phyloP scores from a whole-genome alignment of 2,329 filamentous ascomycete genomes.

The Colletotrichum nymphaeae region DNA sequence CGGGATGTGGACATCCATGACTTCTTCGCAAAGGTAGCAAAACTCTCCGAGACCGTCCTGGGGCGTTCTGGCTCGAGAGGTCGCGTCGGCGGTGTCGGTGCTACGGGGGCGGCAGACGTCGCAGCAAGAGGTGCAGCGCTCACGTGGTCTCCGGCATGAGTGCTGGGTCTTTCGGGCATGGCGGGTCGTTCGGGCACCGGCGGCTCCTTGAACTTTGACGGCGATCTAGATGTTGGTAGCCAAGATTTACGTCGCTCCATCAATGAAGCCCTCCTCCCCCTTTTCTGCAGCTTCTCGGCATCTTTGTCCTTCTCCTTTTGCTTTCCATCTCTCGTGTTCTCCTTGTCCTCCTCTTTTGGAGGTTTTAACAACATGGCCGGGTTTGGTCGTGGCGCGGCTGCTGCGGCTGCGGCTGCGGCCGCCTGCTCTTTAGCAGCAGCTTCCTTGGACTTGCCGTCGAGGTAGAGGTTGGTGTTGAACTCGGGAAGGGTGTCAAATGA shows the following conservation, averaged over 20 bases:
- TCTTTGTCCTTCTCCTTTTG: conserved; percentile 29
- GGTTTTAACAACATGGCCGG: conserved; percentile 19
- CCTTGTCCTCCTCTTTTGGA: conserved; percentile 27
- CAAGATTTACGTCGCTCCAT: conserved; percentile 64
- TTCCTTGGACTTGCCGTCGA: conserved; percentile 45
- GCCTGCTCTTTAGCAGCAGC: conserved; percentile 42
- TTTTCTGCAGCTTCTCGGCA: conserved; percentile 19
- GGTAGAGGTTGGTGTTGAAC: conserved; percentile 58
- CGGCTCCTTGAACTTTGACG: conserved; percentile 48
- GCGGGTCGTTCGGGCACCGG: conserved; percentile 40
- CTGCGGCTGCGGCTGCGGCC: not conserved
- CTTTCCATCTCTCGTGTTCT: conserved; percentile 29
- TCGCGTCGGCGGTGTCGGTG: conserved; percentile 30
- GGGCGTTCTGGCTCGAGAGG: conserved; percentile 48
- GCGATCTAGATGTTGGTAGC: conserved; percentile 60
- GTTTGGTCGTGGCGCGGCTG: not conserved
- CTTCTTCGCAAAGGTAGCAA: conserved; percentile 62
- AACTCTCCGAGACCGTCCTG: conserved; percentile 56
- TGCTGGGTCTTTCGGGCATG: conserved; percentile 36
- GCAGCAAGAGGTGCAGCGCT: conserved; percentile 11
- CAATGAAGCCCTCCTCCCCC: conserved; percentile 56
- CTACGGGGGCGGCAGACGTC: conserved; percentile 19
- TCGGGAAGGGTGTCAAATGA: conserved; percentile 63
- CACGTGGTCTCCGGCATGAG: conserved; percentile 32
- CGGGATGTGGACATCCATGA: conserved; percentile 64